Evolutionary conservation across 768 basidiomycete genomes (phyloP), one percentile per base, ranked within the genome.

Genomic region (Dioszegia hungarica): DNA sequence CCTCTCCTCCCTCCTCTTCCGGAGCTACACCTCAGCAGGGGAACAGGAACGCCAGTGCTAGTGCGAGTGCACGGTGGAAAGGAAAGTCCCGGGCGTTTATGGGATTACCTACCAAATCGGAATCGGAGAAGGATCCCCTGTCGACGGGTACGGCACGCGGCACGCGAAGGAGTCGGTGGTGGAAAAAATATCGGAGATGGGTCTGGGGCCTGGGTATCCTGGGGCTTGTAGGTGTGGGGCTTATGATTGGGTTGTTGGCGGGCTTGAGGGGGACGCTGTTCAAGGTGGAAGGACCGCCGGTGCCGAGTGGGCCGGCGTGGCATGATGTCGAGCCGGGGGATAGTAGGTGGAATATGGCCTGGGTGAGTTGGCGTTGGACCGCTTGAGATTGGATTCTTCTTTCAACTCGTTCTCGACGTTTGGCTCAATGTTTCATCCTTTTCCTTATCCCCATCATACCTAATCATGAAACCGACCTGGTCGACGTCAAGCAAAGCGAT

Each of bases 171-270:
- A 49, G 9, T 47, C 46, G 57, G 37, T 67, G 59, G 56, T 66
- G 63, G 59, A 57, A 53, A 38, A 55, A 39, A 37, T 73, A 54
- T 33, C 57, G 54, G 43, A 53, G 60, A 60, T 69, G 68, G 68
- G 46, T 68, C 6, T 47, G 57, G 19, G 60, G 39, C 2, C 41
- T 60, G 6, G 10, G 62, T 9, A 50, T 61, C 5, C 12, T 64
- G 5, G 28, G 61, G n/a, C 31, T 70, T 3, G 39, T 69, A 5
- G 68, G 57, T 5, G 41, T 73, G 1, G 71, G 62, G 15, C 22
- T 73, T 29, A 53, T 62, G 28, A 50, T 68, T 8, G 71, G 71
- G 0, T 40, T 73, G 4, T 38, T 69, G 14, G 63, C 67, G 2
- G 71, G 71, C 6, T 36, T 66, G 47, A 48, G 34, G 25, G 27